Evolutionary conservation across 148 eudicot genomes (phyloP).

Genomic region (Rhododendron molle): DNA sequence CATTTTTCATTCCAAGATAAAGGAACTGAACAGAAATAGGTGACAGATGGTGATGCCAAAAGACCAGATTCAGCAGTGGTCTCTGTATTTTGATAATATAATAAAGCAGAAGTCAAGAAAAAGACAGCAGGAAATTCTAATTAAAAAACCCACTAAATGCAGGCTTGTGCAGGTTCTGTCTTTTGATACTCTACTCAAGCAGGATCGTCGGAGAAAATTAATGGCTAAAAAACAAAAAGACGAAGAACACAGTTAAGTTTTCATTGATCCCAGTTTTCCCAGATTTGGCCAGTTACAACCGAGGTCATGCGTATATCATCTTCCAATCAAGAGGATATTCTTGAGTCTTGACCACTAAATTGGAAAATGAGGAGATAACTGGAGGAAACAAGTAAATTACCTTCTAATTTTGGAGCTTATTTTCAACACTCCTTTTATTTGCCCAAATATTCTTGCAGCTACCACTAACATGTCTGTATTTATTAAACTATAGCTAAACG

Average conservation of each 20-base stretch:
- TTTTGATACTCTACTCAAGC: background rate
- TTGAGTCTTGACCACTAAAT: background rate
- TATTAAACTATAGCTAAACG: background rate
- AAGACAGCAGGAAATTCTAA: background rate
- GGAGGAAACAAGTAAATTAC: background rate
- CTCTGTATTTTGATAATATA: background rate
- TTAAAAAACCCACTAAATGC: background rate
- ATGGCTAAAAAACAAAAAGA: background rate
- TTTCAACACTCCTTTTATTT: background rate
- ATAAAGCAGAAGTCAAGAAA: background rate
- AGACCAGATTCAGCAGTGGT: background rate
- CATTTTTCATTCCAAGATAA: background rate
- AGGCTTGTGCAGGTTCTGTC: background rate
- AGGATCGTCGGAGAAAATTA: background rate
- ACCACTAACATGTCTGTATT: background rate
- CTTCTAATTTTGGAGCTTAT: background rate
- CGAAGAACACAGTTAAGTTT: background rate
- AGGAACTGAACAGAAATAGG: background rate
- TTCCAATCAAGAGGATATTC: background rate
- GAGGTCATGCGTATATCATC: background rate
- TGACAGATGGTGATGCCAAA: background rate
- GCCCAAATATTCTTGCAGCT: background rate
- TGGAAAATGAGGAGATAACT: background rate
- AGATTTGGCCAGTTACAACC: background rate
- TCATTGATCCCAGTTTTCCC: background rate